Evolutionary conservation across 176 grass and related monocot species (phyloP), one percentile per base, ranked within the genome.

Genomic region (Elaeis guineensis): DNA sequence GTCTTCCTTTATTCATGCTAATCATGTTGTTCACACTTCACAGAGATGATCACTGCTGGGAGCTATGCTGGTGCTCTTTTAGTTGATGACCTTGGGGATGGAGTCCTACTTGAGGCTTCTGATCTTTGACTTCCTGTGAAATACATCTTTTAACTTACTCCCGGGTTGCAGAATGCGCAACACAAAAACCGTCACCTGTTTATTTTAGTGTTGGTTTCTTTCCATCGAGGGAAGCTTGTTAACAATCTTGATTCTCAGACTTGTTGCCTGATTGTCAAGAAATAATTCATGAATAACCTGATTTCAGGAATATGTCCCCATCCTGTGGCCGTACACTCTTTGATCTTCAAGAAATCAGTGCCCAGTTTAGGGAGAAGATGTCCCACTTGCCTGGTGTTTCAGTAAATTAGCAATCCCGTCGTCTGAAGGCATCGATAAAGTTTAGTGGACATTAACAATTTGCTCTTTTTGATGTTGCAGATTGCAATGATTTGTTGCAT

Each of bases 161-260:
- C 93, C 92, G 79, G 88, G 88, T 61, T 98, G 93, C 84, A 91
- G 88, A 67, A 98, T 98, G 88, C 84, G 93, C 81, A 98, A 92
- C 84, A 98, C 93, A 66, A 98, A 98, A 89, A 98, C 93, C 6
- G 84, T 98, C 86, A 4, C 84, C 78, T 56, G 0, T 55, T 72
- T 21, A 21, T 51, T 48, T 69, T 2, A 53, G 25, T 72, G 21
- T 48, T 11, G 54, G 59, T 59, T 50, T 50, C 9, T 39, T 39
- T 8, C 35, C 35, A 0, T 12, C 2, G 66, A 55, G 20, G 23
- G 18, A 48, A 17, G 32, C 7, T 54, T 73, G 17, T 54, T 8
- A 48, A 25, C 35, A 12, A 39, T 39, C 35, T 39, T 39, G 35
- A 39, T 39, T 39, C 6, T 39, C 9, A 12, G 35, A 39, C 35